phyloP scores from a whole-genome alignment of 2,329 filamentous ascomycete species.

The Claviceps africana region DNA sequence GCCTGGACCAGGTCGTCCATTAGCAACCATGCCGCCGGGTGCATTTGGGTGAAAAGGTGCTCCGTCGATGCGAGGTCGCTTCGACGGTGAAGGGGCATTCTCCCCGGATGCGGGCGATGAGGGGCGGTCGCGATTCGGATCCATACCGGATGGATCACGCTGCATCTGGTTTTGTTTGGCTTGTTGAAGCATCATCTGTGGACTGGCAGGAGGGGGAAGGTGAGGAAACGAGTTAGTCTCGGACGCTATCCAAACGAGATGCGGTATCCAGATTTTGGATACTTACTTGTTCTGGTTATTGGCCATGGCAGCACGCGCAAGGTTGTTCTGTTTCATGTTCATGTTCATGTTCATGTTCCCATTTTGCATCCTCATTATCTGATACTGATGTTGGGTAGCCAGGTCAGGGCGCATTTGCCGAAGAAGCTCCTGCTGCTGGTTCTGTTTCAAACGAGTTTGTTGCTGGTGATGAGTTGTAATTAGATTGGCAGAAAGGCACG shows the following conservation, averaged over 20 bases:
- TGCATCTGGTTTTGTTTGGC: slow-evolving; percentile 74
- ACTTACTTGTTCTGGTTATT: slow-evolving; percentile 63
- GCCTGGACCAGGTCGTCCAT: slow-evolving; percentile 54
- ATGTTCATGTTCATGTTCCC: slow-evolving; percentile 43
- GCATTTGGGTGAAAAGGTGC: slow-evolving; percentile 60
- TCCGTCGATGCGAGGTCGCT: slow-evolving; percentile 67
- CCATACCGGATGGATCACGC: slow-evolving; percentile 74
- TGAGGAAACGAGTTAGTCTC: neutral
- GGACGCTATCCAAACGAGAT: neutral
- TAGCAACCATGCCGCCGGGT: slow-evolving; percentile 51
- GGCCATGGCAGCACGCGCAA: slow-evolving; percentile 64
- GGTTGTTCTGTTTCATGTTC: slow-evolving; percentile 43
- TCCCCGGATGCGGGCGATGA: slow-evolving; percentile 73
- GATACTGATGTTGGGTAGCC: slow-evolving; percentile 40
- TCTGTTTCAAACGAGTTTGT: slow-evolving; percentile 60
- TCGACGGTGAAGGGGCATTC: slow-evolving; percentile 83
- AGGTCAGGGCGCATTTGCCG: slow-evolving; percentile 55
- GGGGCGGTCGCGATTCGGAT: slow-evolving; percentile 66
- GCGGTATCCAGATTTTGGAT: neutral
- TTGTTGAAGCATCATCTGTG: slow-evolving; percentile 58
- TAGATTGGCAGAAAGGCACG: neutral
- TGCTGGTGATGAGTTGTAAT: slow-evolving; percentile 26
- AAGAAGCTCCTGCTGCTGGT: slow-evolving; percentile 62
- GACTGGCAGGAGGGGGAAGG: slow-evolving; percentile 26
- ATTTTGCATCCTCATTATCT: slow-evolving; percentile 57